phyloP scores from a whole-genome alignment of 768 basidiomycete species.

The Crucibulum laeve region DNA sequence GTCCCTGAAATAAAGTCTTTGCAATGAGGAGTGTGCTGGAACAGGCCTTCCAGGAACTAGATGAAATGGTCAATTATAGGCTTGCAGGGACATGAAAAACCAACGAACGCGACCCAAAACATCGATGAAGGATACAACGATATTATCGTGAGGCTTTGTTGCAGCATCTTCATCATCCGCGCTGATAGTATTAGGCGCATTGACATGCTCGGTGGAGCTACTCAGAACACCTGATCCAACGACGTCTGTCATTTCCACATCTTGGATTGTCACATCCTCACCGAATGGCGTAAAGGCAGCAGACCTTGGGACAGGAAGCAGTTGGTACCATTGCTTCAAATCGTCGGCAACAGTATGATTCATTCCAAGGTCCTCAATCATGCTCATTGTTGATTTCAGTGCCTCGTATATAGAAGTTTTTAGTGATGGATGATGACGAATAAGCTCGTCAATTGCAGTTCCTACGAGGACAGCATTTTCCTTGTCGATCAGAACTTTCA shows the following conservation, averaged over 20 bases:
- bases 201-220: slow-evolving; percentile 9
- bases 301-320: slow-evolving; percentile 27
- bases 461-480: slow-evolving; percentile 91
- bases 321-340: slow-evolving; percentile 63
- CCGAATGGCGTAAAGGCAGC: slow-evolving; percentile 13
- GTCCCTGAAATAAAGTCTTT: slow-evolving; percentile 79
- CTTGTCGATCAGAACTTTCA: slow-evolving; percentile 84
- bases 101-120: slow-evolving; percentile 65
- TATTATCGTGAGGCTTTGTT: slow-evolving; percentile 65
- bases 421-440: slow-evolving; percentile 90
- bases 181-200: slow-evolving; percentile 14
- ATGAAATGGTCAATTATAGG: slow-evolving; percentile 3
- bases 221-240: slow-evolving; percentile 11
- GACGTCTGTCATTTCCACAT: slow-evolving; percentile 20
- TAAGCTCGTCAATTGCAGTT: slow-evolving; percentile 88
- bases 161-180: slow-evolving; percentile 20
- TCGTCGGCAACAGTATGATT: slow-evolving; percentile 51
- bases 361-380: slow-evolving; percentile 72
- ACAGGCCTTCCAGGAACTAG: slow-evolving; percentile 91
- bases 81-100: slow-evolving; percentile 1
- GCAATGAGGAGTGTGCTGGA: slow-evolving; percentile 88
- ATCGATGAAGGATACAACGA: slow-evolving; percentile 75
- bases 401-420: slow-evolving; percentile 78
- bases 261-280: slow-evolving; percentile 48
- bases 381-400: slow-evolving; percentile 62